These are phyloP conservation scores for Amanita exitialis DNA, from an alignment of 768 basidiomycete species.

Conservation along the genomic window DNA sequence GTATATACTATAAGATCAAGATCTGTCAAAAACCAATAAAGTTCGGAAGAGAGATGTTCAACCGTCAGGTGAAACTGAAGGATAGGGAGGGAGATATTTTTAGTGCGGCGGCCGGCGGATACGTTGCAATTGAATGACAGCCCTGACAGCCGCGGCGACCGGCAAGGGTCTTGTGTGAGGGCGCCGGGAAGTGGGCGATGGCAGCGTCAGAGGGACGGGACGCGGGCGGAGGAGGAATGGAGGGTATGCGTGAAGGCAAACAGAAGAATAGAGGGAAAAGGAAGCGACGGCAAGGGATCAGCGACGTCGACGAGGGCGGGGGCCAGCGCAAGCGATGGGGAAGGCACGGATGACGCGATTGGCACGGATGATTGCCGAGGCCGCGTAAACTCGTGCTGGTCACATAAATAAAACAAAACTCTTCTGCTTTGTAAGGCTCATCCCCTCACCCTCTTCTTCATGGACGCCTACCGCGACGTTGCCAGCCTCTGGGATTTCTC, in stretches of 20 bases:
- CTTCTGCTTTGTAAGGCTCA: not conserved
- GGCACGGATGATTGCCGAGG: conserved; percentile 3
- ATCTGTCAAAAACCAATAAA: not conserved
- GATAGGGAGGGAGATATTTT: not conserved
- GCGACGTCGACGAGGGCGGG: not conserved
- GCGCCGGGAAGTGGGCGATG: not conserved
- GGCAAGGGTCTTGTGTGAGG: not conserved
- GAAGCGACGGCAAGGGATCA: not conserved
- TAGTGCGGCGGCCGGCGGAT: not conserved
- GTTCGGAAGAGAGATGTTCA: not conserved
- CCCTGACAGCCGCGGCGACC: not conserved
- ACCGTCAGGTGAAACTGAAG: no score
- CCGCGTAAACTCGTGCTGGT: not conserved
- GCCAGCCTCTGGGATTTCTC: conserved; percentile 62
- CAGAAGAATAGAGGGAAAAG: not conserved
- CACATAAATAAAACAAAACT: conserved; percentile 3
- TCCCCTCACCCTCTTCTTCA: conserved; percentile 15
- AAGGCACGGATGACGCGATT: conserved; percentile 1
- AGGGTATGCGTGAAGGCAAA: not conserved
- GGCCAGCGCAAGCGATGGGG: conserved; percentile 3
- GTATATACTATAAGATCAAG: not conserved
- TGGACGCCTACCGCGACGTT: conserved; percentile 40
- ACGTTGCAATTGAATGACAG: not conserved
- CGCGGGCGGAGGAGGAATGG: not conserved
- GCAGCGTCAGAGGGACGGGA: not conserved